phyloP scores from a whole-genome alignment of 805 yeast species.

The Cyberlindnera japonica region DNA sequence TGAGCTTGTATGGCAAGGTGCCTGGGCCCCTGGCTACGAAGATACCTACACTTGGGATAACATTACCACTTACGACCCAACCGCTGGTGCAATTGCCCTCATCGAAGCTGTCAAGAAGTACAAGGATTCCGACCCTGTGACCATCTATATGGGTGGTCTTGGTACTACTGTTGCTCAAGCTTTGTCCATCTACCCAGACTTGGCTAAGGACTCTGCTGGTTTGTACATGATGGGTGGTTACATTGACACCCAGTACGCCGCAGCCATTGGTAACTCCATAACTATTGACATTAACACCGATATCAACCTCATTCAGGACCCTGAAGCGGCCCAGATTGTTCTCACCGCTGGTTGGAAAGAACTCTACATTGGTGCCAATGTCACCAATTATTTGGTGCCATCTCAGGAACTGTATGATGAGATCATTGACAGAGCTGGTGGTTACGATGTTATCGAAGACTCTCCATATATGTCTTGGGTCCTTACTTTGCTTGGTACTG shows the following conservation, averaged over 20 bases:
- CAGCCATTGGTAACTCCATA: slow-evolving; percentile 30
- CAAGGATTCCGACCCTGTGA: slow-evolving; percentile 35
- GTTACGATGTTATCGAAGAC: slow-evolving; percentile 27
- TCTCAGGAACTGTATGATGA: slow-evolving; percentile 35
- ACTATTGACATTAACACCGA: slow-evolving; percentile 40
- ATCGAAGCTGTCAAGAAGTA: slow-evolving; percentile 37
- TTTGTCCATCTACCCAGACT: slow-evolving; percentile 35
- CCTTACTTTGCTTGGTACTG: slow-evolving; percentile 32
- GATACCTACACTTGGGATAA: slow-evolving; percentile 34
- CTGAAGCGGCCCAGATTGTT: slow-evolving; percentile 44
- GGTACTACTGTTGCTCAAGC: slow-evolving; percentile 47
- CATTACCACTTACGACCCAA: slow-evolving; percentile 29
- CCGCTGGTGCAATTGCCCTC: slow-evolving; percentile 38
- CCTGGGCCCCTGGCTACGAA: slow-evolving; percentile 31
- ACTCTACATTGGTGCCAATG: slow-evolving; percentile 38
- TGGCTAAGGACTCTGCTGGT: slow-evolving; percentile 38
- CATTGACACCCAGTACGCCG: slow-evolving; percentile 38
- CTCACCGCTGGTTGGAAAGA: slow-evolving; percentile 39
- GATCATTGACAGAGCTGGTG: slow-evolving; percentile 36
- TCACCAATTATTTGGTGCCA: slow-evolving; percentile 38
- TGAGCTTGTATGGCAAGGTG: slow-evolving; percentile 41
- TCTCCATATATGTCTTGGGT: slow-evolving; percentile 31
- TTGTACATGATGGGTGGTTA: slow-evolving; percentile 44
- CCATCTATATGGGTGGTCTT: slow-evolving; percentile 39
- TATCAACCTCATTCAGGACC: slow-evolving; percentile 41